Base-by-base conservation (phyloP, 352 stramenopile genomes). In the Pythium monospermum region DNA sequence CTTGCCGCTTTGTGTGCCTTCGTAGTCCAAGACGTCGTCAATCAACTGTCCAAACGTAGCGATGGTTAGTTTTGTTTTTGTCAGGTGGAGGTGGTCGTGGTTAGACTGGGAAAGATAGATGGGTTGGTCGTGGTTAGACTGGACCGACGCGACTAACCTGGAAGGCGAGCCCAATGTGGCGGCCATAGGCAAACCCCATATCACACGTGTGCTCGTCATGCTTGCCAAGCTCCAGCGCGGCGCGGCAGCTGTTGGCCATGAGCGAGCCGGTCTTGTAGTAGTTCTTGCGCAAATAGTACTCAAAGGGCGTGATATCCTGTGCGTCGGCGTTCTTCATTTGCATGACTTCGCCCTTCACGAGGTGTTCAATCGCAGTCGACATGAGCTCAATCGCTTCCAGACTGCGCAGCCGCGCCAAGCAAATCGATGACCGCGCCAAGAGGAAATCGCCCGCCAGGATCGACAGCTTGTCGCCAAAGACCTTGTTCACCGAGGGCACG, bases 261-360 rank as follows among this genome's bases (percentile, higher is more conserved):
- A 99, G 90, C 64, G 88, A 98, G 27, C 83, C 95, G 11, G 97
- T 99, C 76, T 99, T 99, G 81, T 99, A 99, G 72, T 98, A 99
- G 71, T 98, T 99, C 69, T 99, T 99, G 33, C 84, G 83, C 28
- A 99, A 68, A 65, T 99, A 99, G 53, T 94, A 95, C 72, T 98
- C 91, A 28, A 99, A 95, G 15, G 87, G 82, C 33, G 76, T 71
- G 47, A 94, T 89, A 37, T 77, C 68, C 31, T 64, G 66, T 10
- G 67, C 69, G 57, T 88, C 74, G 4, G 72, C 77, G 53, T 91
- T 76, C 66, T 98, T 97, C 74, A 99, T 94, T 74, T 99, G 97
- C 96, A 99, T 99, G 60, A 99, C 97, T 66, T 99, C 97, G 33
- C 97, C 97, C 62, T 97, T 96, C 32, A 99, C 96, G 26, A 99